Conservation (phyloP, 1,284 basidiomycete species). For the Fistulinella cinereoalba region DNA sequence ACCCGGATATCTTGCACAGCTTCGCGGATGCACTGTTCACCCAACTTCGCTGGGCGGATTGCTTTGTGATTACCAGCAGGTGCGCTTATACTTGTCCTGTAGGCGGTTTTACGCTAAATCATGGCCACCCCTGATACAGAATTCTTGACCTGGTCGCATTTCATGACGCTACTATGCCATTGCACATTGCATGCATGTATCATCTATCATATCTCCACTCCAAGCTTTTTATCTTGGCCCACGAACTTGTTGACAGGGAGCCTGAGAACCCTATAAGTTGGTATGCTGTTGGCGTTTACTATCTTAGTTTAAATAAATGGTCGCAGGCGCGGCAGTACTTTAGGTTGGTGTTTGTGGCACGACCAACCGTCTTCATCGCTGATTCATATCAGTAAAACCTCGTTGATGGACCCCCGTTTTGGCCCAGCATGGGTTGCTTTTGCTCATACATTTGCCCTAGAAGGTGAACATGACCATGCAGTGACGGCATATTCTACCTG, state of each 20-base stretch:
- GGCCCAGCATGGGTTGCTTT: constrained; percentile 97
- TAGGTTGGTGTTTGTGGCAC: constrained; percentile 50
- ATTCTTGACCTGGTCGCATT: constrained; percentile 79
- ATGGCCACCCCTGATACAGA: constrained; percentile 41
- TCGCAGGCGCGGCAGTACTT: constrained; percentile 89
- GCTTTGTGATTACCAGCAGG: constrained; percentile 85
- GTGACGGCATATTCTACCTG: constrained; percentile 98
- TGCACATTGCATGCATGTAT: constrained; percentile 97
- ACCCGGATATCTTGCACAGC: constrained; percentile 89
- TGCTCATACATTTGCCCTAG: constrained; percentile 94
- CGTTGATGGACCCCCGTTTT: constrained; percentile 95
- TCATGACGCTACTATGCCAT: constrained; percentile 83
- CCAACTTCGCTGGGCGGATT: constrained; percentile 91
- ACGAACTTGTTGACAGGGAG: constrained; percentile 91
- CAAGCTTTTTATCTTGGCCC: constrained; percentile 91
- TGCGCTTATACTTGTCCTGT: constrained; percentile 34
- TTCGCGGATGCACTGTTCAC: constrained; percentile 90
- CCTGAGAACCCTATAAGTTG: constrained; percentile 92
- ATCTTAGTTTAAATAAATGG: constrained; percentile 84
- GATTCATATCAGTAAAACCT: constrained; percentile 71
- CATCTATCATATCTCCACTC: constrained; percentile 90
- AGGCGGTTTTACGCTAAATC: not conserved
- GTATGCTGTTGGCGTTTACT: constrained; percentile 99
- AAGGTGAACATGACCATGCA: constrained; percentile 98
- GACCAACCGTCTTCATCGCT: not conserved